Conservation (phyloP, 2,329 filamentous ascomycete species). For the Pestalotiopsis sp. region DNA sequence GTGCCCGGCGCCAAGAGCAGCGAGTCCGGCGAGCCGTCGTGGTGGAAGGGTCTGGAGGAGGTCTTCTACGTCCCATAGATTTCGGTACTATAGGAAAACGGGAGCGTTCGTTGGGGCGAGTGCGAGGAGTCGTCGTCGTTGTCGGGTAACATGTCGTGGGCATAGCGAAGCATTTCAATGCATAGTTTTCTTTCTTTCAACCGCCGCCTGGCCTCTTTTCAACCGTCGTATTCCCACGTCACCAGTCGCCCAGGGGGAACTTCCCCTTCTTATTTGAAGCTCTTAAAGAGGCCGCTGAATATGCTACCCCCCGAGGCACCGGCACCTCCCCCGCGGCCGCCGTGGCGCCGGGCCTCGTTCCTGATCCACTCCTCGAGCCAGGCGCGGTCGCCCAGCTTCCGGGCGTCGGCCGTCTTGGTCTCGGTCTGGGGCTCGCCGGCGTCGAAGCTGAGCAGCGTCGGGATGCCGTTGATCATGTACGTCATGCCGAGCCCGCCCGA, state of each 20-base stretch:
- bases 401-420: conserved; percentile 51
- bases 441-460: conserved; percentile 59
- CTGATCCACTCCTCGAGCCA: conserved; percentile 57
- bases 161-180: not conserved
- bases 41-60: conserved; percentile 71
- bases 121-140: not conserved
- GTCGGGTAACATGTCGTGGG: not conserved
- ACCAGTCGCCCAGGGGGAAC: not conserved
- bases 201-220: not conserved
- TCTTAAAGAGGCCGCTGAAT: conserved; percentile 31
- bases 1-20: conserved; percentile 60
- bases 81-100: no score
- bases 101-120: not conserved
- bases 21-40: conserved; percentile 58
- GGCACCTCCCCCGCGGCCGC: conserved; percentile 43
- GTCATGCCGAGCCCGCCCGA: conserved; percentile 44
- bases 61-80: conserved; percentile 61
- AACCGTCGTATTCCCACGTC: not conserved
- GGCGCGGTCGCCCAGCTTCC: conserved; percentile 45
- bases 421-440: conserved; percentile 50
- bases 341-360: conserved; percentile 48
- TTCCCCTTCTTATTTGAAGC: conserved; percentile 21
- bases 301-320: conserved; percentile 23
- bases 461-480: conserved; percentile 60
- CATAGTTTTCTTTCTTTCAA: not conserved